A percentile compares a stretch with the other conserved stretches of the same genome.
phyloP scores from a whole-genome alignment of 164 flowering plant genomes.

The Malania oleifera region DNA sequence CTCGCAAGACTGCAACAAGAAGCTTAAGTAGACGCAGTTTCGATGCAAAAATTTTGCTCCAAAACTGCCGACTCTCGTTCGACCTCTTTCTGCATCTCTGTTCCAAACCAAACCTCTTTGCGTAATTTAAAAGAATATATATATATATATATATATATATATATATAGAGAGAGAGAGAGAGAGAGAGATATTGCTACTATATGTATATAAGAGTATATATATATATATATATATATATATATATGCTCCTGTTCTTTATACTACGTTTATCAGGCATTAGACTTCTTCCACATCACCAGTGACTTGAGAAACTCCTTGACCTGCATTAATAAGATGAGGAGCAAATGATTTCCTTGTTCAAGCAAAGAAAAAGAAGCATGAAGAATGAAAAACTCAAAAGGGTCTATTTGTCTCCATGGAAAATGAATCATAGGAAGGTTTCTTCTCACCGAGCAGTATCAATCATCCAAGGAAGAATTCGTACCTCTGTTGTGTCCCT shows the following conservation, averaged over 20 bases:
- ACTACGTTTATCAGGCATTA: slow-evolving; percentile 10
- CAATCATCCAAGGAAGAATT: neutral
- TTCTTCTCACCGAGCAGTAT: no score
- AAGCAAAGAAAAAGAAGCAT: neutral
- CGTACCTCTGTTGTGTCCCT: slow-evolving; percentile 71
- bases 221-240: slow-evolving; percentile 13
- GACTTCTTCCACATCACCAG: slow-evolving; percentile 52
- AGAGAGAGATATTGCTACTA: no score
- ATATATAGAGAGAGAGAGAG: no score
- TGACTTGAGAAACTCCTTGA: slow-evolving; percentile 66
- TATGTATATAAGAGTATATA: slow-evolving; percentile 14
- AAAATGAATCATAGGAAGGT: no score
- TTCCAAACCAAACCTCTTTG: slow-evolving; percentile 13
- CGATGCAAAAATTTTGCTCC: neutral
- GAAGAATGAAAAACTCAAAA: neutral
- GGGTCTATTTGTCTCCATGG: no score
- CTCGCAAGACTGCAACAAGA: neutral
- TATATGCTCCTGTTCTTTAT: slow-evolving; percentile 1
- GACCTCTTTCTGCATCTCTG: slow-evolving; percentile 1
- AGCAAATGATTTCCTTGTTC: neutral
- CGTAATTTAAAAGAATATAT: neutral
- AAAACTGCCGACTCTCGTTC: no score
- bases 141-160: no score
- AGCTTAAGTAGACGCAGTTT: slow-evolving; percentile 2
- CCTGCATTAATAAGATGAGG: slow-evolving; percentile 27